Evolutionary conservation across 768 basidiomycete species (phyloP).

Genomic region (Kwoniella dendrophila): DNA sequence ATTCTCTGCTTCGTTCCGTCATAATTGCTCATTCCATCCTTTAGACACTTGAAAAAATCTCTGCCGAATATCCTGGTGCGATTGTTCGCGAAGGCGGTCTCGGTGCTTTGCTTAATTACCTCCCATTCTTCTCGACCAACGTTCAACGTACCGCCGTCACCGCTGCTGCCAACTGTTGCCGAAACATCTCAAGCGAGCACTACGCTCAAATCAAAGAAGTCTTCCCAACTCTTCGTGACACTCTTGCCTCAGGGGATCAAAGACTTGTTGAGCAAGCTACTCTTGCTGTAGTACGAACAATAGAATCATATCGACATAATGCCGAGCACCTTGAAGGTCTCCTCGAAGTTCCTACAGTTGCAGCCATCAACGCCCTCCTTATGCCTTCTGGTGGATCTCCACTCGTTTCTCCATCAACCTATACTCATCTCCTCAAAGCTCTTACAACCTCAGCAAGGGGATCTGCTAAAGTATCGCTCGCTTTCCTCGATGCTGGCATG

Average conservation of each 20-base stretch:
- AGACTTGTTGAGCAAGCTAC: constrained; percentile 97
- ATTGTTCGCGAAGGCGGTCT: constrained; percentile 96
- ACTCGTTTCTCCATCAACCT: constrained; percentile 80
- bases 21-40: constrained; percentile 23
- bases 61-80: constrained; percentile 92
- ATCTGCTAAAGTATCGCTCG: constrained; percentile 81
- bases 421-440: constrained; percentile 81
- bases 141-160: constrained; percentile 96
- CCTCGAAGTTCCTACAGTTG: constrained; percentile 72
- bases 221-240: constrained; percentile 83
- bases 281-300: constrained; percentile 87
- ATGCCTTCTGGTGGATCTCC: constrained; percentile 79
- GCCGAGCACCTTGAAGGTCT: constrained; percentile 83
- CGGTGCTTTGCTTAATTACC: constrained; percentile 86
- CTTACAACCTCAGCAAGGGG: constrained; percentile 83
- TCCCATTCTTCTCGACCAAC: constrained; percentile 98
- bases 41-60: constrained; percentile 89
- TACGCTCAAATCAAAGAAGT: constrained; percentile 85
- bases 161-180: constrained; percentile 95
- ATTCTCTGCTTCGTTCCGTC: not conserved
- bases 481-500: constrained; percentile 86
- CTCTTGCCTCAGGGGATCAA: constrained; percentile 87
- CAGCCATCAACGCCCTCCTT: constrained; percentile 80
- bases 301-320: constrained; percentile 87
- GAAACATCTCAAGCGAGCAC: constrained; percentile 84